Percentiles rank a stretch among this genome's conserved stretches.
phyloP scores from a whole-genome alignment of 805 yeast genomes.

The Komagataella pseudopastoris region DNA sequence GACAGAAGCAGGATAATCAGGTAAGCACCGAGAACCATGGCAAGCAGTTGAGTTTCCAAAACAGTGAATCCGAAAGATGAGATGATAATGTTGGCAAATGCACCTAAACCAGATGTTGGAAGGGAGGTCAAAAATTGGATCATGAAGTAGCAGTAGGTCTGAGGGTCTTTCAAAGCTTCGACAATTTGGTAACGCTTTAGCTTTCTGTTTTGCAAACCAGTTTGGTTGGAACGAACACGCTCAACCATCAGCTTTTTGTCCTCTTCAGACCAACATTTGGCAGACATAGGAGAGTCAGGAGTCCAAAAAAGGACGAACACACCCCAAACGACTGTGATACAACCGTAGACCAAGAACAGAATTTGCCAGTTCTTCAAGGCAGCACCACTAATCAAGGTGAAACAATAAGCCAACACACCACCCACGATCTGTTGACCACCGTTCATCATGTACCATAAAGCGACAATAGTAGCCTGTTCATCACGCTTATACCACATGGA shows the following conservation, averaged over 20 bases:
- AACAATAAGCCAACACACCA: slow-evolving; percentile 18
- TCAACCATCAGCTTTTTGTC: slow-evolving; percentile 21
- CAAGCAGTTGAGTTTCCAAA: slow-evolving; percentile 16
- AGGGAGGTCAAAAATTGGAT: slow-evolving; percentile 14
- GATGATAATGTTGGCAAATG: slow-evolving; percentile 16
- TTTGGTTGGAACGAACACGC: slow-evolving; percentile 18
- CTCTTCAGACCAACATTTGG: slow-evolving; percentile 20
- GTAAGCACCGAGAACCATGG: slow-evolving; percentile 20
- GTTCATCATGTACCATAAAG: slow-evolving; percentile 16
- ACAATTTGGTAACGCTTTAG: slow-evolving; percentile 14
- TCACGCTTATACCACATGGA: slow-evolving; percentile 20
- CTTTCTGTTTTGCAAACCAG: slow-evolving; percentile 19
- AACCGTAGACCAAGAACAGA: slow-evolving; percentile 19
- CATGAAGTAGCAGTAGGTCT: slow-evolving; percentile 13
- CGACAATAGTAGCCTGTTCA: slow-evolving; percentile 18
- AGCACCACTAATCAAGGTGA: slow-evolving; percentile 13
- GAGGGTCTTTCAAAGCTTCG: slow-evolving; percentile 12
- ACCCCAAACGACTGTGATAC: slow-evolving; percentile 19
- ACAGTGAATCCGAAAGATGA: slow-evolving; percentile 16
- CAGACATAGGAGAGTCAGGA: slow-evolving; percentile 20
- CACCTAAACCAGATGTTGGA: slow-evolving; percentile 18
- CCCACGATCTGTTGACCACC: slow-evolving; percentile 18
- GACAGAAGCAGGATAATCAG: slow-evolving; percentile 12
- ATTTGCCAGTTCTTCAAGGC: slow-evolving; percentile 16
- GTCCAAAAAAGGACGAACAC: slow-evolving; percentile 13